Conservation (phyloP, 805 yeast genomes). For the Pichia cephalocereana region DNA sequence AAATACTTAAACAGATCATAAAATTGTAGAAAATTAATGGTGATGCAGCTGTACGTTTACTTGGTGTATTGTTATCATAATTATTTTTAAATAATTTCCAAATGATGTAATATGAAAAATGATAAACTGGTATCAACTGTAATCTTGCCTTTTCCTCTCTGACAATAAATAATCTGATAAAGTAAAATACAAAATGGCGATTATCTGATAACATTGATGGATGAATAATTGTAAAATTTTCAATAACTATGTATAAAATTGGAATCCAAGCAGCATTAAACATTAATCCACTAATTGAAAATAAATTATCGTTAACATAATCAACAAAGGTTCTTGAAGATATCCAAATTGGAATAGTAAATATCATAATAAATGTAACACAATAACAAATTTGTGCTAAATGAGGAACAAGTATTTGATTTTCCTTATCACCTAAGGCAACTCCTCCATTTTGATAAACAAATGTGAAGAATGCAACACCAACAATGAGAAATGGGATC, state of each 20-base stretch:
- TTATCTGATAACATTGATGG: conserved; percentile 92
- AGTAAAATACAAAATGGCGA: conserved; percentile 85
- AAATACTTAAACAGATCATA: conserved; percentile 41
- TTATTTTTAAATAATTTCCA: conserved; percentile 13
- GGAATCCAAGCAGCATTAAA: conserved; percentile 18
- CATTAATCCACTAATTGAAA: conserved; percentile 13
- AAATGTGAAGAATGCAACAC: conserved; percentile 46
- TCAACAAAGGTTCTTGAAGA: conserved; percentile 30
- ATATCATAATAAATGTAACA: conserved; percentile 47
- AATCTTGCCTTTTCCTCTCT: conserved; percentile 37
- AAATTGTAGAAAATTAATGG: conserved; percentile 40
- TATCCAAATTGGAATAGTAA: conserved; percentile 71
- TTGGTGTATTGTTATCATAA: conserved; percentile 3
- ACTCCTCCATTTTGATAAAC: conserved; percentile 68
- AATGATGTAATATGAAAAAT: conserved; percentile 34
- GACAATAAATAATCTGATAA: conserved; percentile 60
- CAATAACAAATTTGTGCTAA: conserved; percentile 79
- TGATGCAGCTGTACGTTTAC: conserved; percentile 15
- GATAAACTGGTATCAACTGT: conserved; percentile 59
- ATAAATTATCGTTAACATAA: conserved; percentile 30
- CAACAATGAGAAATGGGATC: conserved; percentile 47
- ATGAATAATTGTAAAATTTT: conserved; percentile 65
- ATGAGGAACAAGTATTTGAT: conserved; percentile 67
- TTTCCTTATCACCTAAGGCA: conserved; percentile 84
- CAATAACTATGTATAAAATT: conserved; percentile 37